A percentile compares a stretch with the other conserved stretches of the same genome.
phyloP scores from a whole-genome alignment of 2,329 filamentous ascomycete species.

The Aspergillus spinulosporus region DNA sequence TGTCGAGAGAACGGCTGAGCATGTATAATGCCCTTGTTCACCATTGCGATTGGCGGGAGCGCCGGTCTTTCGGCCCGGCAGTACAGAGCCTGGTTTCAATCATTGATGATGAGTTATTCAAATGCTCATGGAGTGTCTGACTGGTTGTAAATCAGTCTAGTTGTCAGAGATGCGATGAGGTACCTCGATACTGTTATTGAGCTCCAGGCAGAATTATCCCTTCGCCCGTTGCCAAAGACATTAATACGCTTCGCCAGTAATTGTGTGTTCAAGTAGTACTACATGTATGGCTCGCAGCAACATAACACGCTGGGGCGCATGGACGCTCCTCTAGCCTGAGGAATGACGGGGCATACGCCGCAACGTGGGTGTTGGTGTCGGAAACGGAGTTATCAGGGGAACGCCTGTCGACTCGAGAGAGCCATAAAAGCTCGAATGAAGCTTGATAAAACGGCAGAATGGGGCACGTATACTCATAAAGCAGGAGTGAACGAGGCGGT shows the following conservation, averaged over 20 bases:
- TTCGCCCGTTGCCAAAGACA: neutral
- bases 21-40: conserved; percentile 11
- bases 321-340: conserved; percentile 13
- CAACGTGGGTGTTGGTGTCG: neutral
- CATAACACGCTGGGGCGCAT: neutral
- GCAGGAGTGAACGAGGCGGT: neutral
- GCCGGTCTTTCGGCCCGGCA: no score
- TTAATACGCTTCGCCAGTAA: conserved; percentile 16
- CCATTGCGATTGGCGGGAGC: conserved; percentile 1
- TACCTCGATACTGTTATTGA: conserved; percentile 29
- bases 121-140: neutral
- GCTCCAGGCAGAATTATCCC: neutral
- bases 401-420: neutral
- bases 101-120: no score
- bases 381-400: neutral
- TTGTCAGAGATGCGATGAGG: conserved; percentile 19
- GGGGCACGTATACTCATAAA: no score
- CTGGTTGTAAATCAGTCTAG: conserved; percentile 10
- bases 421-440: neutral
- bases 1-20: neutral
- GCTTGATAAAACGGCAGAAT: neutral
- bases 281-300: conserved; percentile 26
- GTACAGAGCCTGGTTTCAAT: no score
- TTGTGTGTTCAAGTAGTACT: conserved; percentile 25
- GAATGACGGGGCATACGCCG: neutral